phyloP scores from a whole-genome alignment of 768 basidiomycete genomes.

The Amanita brunnescens region DNA sequence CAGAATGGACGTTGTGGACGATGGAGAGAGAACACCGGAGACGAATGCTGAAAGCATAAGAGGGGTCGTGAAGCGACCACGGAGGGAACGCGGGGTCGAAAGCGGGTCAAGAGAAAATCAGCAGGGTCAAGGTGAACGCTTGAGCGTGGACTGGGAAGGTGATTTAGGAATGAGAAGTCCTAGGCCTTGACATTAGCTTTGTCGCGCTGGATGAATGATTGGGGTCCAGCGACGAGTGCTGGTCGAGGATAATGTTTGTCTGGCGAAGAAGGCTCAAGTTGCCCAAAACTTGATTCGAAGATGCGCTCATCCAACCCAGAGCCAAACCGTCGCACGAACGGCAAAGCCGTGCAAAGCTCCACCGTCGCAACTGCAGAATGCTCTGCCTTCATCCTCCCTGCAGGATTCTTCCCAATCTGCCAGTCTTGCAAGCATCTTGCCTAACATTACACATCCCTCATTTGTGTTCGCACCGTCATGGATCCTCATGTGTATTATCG shows the following conservation, averaged over 20 bases:
- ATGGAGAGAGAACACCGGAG: slow-evolving; percentile 19
- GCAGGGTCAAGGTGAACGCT: background rate
- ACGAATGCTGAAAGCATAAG: slow-evolving; percentile 2
- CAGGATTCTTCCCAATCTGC: background rate
- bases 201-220: background rate
- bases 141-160: slow-evolving; percentile 5
- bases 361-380: background rate
- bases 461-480: background rate
- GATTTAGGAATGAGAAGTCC: slow-evolving; percentile 17
- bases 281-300: background rate
- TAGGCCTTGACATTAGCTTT: slow-evolving; percentile 3
- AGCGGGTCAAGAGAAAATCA: background rate
- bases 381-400: background rate
- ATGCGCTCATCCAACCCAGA: background rate
- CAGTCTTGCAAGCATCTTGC: background rate
- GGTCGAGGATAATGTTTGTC: background rate
- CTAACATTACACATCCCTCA: background rate
- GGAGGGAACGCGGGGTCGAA: background rate
- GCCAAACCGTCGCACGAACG: background rate
- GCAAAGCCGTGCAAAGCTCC: background rate
- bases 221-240: background rate
- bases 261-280: too few species aligned
- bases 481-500: background rate
- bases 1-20: slow-evolving; percentile 3
- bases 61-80: background rate